These are phyloP conservation scores for Acacia acuminata DNA, from an alignment of 306 rosid species.

Conservation along the genomic window DNA sequence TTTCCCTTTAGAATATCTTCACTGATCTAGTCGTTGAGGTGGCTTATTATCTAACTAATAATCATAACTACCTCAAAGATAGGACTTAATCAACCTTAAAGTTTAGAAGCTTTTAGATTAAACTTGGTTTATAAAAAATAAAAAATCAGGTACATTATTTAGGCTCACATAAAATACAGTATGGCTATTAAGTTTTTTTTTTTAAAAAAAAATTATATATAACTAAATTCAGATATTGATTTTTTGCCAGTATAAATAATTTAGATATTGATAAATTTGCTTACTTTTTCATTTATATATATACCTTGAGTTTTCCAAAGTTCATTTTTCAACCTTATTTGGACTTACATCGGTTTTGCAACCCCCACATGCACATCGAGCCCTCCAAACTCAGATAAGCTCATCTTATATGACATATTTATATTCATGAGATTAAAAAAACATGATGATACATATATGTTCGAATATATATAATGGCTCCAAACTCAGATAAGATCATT, in stretches of 20 bases:
- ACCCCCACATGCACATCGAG: neutral
- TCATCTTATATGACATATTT: too few species aligned
- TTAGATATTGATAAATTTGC: neutral
- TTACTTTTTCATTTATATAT: neutral
- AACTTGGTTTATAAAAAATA: neutral
- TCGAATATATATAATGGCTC: too few species aligned
- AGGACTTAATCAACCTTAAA: neutral
- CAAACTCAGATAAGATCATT: too few species aligned
- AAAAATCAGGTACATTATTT: neutral
- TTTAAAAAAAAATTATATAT: too few species aligned
- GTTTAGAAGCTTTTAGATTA: neutral
- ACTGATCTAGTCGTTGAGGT: slow-evolving; percentile 5
- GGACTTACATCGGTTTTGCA: neutral
- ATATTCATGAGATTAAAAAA: too few species aligned
- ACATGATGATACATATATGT: too few species aligned
- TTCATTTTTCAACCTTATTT: neutral
- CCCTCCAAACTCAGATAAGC: neutral
- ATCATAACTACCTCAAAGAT: neutral
- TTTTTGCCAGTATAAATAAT: neutral
- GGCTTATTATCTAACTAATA: slow-evolving; percentile 28
- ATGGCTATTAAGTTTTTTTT: neutral
- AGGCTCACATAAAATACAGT: too few species aligned
- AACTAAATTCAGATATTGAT: neutral
- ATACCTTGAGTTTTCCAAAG: neutral
- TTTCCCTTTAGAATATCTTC: neutral